A percentile compares a stretch with the other conserved stretches of the same genome.
Evolutionary conservation across 306 rosid species (phyloP).

Genomic region (Sphenostylis stenocarpa): DNA sequence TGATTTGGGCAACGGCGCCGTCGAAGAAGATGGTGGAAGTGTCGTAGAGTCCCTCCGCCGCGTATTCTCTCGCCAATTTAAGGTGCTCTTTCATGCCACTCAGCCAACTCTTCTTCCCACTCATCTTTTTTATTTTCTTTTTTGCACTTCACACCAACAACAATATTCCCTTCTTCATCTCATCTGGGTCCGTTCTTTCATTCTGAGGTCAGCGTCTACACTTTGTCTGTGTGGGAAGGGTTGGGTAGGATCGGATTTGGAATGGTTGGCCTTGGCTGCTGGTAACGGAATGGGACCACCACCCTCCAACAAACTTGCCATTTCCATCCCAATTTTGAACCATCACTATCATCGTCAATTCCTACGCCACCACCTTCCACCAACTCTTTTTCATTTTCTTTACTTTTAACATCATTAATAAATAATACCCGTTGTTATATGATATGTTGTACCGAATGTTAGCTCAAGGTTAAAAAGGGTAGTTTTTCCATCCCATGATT

Average conservation of each 20-base stretch:
- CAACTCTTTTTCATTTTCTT: background rate
- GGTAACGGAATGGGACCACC: conserved; percentile 24
- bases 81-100: conserved; percentile 82
- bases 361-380: background rate
- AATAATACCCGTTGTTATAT: background rate
- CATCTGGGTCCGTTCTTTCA: background rate
- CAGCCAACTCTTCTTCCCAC: background rate
- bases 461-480: background rate
- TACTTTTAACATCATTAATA: background rate
- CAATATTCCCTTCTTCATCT: no score
- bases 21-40: conserved; percentile 93
- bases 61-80: conserved; percentile 89
- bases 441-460: background rate
- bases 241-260: background rate
- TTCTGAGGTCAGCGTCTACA: no score
- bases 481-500: background rate
- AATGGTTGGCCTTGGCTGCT: conserved; percentile 10
- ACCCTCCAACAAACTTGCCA: conserved; percentile 18
- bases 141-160: background rate
- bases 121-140: background rate
- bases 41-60: conserved; percentile 84
- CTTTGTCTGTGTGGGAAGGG: no score
- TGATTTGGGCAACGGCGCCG: conserved; percentile 90
- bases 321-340: background rate
- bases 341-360: background rate